A percentile compares a stretch with the other conserved stretches of the same genome.
phyloP scores from a whole-genome alignment of 768 basidiomycete species.

The Trametes elegans region DNA sequence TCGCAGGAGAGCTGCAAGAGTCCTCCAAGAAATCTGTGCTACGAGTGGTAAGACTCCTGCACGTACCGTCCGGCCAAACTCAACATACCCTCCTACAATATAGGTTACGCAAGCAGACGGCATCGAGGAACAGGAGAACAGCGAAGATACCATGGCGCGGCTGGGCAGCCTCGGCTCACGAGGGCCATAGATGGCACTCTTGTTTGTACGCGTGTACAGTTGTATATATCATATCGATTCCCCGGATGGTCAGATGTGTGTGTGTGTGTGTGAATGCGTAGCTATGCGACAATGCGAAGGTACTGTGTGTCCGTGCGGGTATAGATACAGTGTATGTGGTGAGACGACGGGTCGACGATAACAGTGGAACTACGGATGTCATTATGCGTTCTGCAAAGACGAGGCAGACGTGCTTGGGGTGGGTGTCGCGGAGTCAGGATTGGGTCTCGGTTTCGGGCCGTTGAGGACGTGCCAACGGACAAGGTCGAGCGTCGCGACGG shows the following conservation, averaged over 20 bases:
- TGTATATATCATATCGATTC: constrained; percentile 5
- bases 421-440: background rate
- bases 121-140: constrained; percentile 82
- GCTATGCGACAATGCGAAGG: background rate
- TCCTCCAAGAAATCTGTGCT: constrained; percentile 76
- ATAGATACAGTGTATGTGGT: background rate
- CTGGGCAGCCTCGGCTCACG: constrained; percentile 56
- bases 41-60: constrained; percentile 42
- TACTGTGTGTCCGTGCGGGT: background rate
- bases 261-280: background rate
- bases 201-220: constrained; percentile 3
- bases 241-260: background rate
- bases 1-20: constrained; percentile 93
- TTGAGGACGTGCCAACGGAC: constrained; percentile 81
- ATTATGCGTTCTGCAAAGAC: too few relatives aligned
- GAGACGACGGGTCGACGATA: too few relatives aligned
- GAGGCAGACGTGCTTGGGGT: too few relatives aligned
- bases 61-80: background rate
- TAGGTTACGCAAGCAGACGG: constrained; percentile 87
- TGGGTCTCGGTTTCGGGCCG: constrained; percentile 38
- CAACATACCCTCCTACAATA: too few relatives aligned
- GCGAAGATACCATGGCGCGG: constrained; percentile 77
- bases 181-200: constrained; percentile 28
- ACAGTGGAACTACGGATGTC: too few relatives aligned
- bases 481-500: constrained; percentile 82